phyloP scores from a whole-genome alignment of 441 rosid species.

The Manihot esculenta region DNA sequence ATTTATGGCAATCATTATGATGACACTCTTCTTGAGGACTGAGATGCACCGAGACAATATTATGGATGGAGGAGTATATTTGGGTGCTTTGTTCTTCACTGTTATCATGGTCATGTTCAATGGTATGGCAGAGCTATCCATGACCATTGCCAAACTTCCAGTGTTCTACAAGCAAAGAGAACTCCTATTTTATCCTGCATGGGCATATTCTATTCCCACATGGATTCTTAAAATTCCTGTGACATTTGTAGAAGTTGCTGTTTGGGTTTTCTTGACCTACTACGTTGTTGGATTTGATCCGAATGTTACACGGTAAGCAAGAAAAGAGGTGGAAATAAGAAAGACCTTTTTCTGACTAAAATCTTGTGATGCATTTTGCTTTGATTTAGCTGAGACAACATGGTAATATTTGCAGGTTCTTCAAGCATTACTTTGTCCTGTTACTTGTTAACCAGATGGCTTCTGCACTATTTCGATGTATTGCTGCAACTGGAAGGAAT shows the following conservation, averaged over 20 bases:
- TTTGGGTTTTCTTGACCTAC: conserved; percentile 66
- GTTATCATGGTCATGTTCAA: conserved; percentile 58
- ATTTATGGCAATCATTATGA: conserved; percentile 35
- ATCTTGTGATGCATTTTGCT: not conserved
- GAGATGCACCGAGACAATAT: conserved; percentile 48
- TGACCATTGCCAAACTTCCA: conserved; percentile 76
- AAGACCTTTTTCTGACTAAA: not conserved
- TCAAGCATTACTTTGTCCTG: conserved; percentile 59
- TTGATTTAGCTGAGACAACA: conserved; percentile 8
- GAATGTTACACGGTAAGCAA: conserved; percentile 46
- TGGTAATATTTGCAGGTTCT: conserved; percentile 49
- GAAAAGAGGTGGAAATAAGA: not conserved
- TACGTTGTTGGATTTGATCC: conserved; percentile 78
- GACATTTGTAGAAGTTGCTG: conserved; percentile 52
- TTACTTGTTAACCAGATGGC: conserved; percentile 62
- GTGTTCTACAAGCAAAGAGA: conserved; percentile 87
- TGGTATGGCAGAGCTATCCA: conserved; percentile 63
- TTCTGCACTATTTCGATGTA: conserved; percentile 56
- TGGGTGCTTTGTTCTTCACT: conserved; percentile 61
- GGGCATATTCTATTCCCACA: conserved; percentile 71
- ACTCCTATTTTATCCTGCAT: conserved; percentile 64
- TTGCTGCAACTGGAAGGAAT: conserved; percentile 67
- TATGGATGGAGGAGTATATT: conserved; percentile 51
- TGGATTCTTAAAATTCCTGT: conserved; percentile 80
- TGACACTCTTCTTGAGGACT: conserved; percentile 69